These are phyloP conservation scores for Tritrichomonas foetus DNA, from an alignment of 208 protist species.

Conservation along the genomic window DNA sequence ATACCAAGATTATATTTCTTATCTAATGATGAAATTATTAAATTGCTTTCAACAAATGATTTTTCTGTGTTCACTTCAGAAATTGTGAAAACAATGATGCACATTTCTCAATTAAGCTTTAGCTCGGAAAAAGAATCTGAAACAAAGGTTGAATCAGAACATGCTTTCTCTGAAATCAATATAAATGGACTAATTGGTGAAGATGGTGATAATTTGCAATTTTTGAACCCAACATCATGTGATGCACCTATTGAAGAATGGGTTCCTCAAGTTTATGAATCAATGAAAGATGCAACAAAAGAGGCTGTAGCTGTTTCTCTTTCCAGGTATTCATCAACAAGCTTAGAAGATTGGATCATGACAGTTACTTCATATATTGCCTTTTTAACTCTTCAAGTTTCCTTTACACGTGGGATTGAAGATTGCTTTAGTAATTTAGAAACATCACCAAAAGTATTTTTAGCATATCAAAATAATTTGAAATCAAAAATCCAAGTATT, in stretches of 20 bases:
- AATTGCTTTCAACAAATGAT: neutral
- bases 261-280: neutral
- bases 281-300: neutral
- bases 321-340: neutral
- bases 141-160: too few relatives aligned
- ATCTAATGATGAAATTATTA: neutral
- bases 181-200: neutral
- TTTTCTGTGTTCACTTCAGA: neutral
- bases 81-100: neutral
- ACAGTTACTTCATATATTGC: neutral
- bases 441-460: neutral
- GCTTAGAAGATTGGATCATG: constrained; percentile 24
- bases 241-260: neutral
- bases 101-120: neutral
- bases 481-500: neutral
- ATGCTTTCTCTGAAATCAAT: neutral
- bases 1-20: neutral
- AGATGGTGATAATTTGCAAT: neutral
- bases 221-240: neutral
- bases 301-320: neutral
- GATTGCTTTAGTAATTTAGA: constrained; percentile 26
- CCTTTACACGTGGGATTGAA: neutral
- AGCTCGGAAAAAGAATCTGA: neutral
- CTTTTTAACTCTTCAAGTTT: neutral
- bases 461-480: neutral